Evolutionary conservation across 176 grass and related monocot genomes (phyloP), one percentile per base, ranked within the genome.

Genomic region (Lolium rigidum): DNA sequence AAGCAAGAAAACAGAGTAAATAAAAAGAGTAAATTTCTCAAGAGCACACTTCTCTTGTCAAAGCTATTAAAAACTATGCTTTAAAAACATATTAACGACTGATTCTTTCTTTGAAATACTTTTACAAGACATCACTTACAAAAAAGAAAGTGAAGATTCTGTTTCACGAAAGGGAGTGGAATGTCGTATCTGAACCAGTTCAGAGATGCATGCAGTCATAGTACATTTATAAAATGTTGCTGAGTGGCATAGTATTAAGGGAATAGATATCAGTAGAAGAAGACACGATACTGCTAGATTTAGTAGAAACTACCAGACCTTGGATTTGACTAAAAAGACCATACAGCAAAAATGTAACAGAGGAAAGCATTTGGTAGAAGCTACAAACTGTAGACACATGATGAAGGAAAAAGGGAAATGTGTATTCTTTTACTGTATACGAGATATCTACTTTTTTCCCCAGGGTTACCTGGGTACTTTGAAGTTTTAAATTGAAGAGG

Each of bases 261-360:
- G 28, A 76, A 87, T 38, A 46, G 66, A 74, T 50, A 18, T 16
- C 84, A 79, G 56, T 37, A 79, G 31, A 70, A 41, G 44, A 79
- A 84, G 28, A 47, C 8, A 9, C 24, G 39, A 28, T 58, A 79
- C 20, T 52, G 41, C 67, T 59, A 61, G 11, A 67, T 31, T 73
- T 85, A 3, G 25, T 18, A 24, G 1, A 83, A 48, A 50, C 48
- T 16, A 17, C 10, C 38, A 52, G 35, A 17, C 59, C 2, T 48
- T 71, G 38, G 37, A 10, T n/a, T 17, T 38, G 9, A 79, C 44
- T 17, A 28, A 2, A 37, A 70, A 48, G 9, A 18, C 14, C 6
- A 60, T 25, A 61, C 25, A 69, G 9, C 26, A 85, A 85, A 63
- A 1, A 6, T 18, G 9, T 60, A 79, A 76, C 26, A 50, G 35